Base-by-base conservation (phyloP, 139 green algal genomes). In the Chlamydomonas sp. region DNA sequence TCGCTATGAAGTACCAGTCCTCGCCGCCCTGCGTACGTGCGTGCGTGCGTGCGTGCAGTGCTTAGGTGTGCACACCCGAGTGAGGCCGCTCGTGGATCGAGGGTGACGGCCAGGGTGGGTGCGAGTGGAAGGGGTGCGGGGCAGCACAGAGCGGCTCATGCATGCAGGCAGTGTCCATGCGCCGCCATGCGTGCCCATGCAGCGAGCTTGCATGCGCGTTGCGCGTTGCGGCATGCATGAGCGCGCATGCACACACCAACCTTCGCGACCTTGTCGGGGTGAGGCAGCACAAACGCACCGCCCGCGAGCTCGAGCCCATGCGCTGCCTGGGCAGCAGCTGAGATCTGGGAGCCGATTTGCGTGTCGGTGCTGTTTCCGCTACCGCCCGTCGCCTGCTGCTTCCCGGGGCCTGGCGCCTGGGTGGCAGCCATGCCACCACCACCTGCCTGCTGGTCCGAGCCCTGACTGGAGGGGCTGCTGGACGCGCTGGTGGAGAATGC, bases 11-110 rank as follows among this genome's bases (percentile, higher is more conserved):
- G 74, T 82, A 94, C 33, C 84, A 81, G 76, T 96, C 90, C 73
- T 96, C 90, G 0, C 90, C 90, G 4, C 90, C 90, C 47, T 86
- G n/a, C n/a, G n/a, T n/a, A n/a, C n/a, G n/a, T n/a, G n/a, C n/a
- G n/a, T n/a, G n/a, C n/a, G n/a, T n/a, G n/a, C n/a, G n/a, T n/a
- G n/a, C n/a, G n/a, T n/a, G n/a, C n/a, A n/a, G n/a, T n/a, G n/a
- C n/a, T n/a, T n/a, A n/a, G n/a, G n/a, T n/a, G n/a, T n/a, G n/a
- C n/a, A n/a, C n/a, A n/a, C n/a, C n/a, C n/a, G n/a, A n/a, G n/a
- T n/a, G n/a, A n/a, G n/a, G n/a, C n/a, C n/a, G n/a, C n/a, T n/a
- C n/a, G n/a, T n/a, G n/a, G n/a, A n/a, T n/a, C n/a, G n/a, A n/a
- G n/a, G n/a, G n/a, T n/a, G n/a, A n/a, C 84, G 34, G 81, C 72